Percentiles rank a stretch among this genome's conserved stretches.
Conservation (phyloP, 352 stramenopile genomes). For the Globisporangium takayamanum region DNA sequence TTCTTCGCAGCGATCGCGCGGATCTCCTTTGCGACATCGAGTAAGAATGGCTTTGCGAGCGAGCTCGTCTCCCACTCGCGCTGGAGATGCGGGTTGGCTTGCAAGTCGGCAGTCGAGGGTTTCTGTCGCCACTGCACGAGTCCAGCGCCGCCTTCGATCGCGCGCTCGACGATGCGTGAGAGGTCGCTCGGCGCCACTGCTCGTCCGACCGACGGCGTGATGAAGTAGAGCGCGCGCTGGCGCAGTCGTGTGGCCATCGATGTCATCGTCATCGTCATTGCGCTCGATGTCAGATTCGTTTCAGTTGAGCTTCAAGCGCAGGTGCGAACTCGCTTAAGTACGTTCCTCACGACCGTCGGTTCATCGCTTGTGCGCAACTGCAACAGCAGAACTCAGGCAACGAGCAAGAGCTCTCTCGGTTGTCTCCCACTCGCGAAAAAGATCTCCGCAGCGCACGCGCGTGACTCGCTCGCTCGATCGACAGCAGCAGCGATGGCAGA, state of each 20-base stretch:
- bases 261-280: background rate
- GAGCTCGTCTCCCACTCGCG: constrained; percentile 18
- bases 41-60: constrained; percentile 20
- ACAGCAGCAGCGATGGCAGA: constrained; percentile 30
- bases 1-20: constrained; percentile 28
- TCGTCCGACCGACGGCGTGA: constrained; percentile 39
- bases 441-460: constrained; percentile 3
- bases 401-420: background rate
- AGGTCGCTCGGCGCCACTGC: constrained; percentile 21
- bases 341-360: no score
- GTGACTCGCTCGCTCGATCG: constrained; percentile 4
- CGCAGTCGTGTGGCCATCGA: background rate
- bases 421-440: constrained; percentile 4
- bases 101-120: constrained; percentile 24
- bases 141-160: constrained; percentile 36
- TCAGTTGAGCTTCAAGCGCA: background rate
- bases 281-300: background rate
- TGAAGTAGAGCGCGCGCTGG: constrained; percentile 45
- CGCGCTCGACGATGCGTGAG: constrained; percentile 28
- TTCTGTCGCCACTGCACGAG: constrained; percentile 56
- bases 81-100: constrained; percentile 17
- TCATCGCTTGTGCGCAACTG: no score
- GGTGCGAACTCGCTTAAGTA: no score
- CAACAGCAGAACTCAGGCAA: background rate
- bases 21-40: constrained; percentile 28